phyloP scores from a whole-genome alignment of 2,329 filamentous ascomycete species.

The Aspergillus sclerotialis region DNA sequence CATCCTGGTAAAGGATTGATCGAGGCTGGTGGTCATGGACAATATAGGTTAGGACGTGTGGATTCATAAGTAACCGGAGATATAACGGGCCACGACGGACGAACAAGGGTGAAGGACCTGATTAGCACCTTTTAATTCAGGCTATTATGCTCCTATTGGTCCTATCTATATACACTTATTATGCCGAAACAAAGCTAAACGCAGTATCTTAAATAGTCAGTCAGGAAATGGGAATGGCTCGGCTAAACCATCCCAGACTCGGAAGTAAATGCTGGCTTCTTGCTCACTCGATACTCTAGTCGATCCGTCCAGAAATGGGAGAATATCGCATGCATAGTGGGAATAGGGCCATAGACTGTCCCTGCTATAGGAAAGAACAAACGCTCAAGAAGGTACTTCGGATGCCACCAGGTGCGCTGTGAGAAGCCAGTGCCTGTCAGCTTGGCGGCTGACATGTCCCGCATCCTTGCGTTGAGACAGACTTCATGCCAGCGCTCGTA shows the following conservation, averaged over 20 bases:
- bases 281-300: slow-evolving; percentile 64
- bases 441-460: slow-evolving; percentile 60
- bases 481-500: slow-evolving; percentile 63
- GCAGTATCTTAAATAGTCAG: background rate
- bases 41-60: too few species aligned
- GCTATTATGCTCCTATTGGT: too few species aligned
- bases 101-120: too few species aligned
- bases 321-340: slow-evolving; percentile 60
- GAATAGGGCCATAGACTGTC: slow-evolving; percentile 61
- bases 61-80: too few species aligned
- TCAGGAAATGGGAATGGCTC: background rate
- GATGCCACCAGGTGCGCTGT: slow-evolving; percentile 48
- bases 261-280: slow-evolving; percentile 49
- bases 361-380: slow-evolving; percentile 60
- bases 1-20: too few species aligned
- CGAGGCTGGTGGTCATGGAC: too few species aligned
- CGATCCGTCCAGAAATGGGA: slow-evolving; percentile 65
- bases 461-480: slow-evolving; percentile 54
- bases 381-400: slow-evolving; percentile 57
- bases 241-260: background rate
- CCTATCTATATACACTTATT: too few species aligned
- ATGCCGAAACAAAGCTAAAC: background rate
- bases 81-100: too few species aligned
- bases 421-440: slow-evolving; percentile 58
- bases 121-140: too few species aligned